Base-by-base conservation (phyloP, 306 rosid species). In the Quercus bicolor region DNA sequence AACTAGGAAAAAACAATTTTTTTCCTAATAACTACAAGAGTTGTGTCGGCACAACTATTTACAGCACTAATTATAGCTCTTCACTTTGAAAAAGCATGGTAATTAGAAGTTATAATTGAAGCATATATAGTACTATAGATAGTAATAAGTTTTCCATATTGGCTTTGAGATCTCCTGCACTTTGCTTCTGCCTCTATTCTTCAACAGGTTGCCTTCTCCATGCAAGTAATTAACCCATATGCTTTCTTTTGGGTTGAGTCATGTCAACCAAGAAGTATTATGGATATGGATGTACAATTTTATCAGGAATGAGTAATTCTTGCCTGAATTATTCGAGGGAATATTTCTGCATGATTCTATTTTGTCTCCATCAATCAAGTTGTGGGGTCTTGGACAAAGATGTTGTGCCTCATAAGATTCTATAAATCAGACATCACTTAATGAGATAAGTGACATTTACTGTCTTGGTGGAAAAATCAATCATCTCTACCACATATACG, bases 311-410 rank as follows among this genome's bases (percentile, higher is more conserved):
- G 80, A 37, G 51, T 34, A 34, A 61, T 77, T 74, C 77, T 84
- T 69, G 62, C 77, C 77, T 55, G 75, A 59, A 74, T 74, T 81
- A 66, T 76, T 76, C 72, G 21, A 82, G 77, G 74, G 84, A 87
- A 86, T 85, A 79, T 83, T 88, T 84, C 31, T 75, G 81, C 73
- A 77, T 84, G 68, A 78, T 84, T 80, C 77, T 78, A 68, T 78
- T 80, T 84, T 85, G 85, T 88, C 85, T 53, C 56, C 65, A 34
- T 37, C 73, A 19, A 31, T 59, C 79, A 19, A 77, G 75, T 75
- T 56, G 77, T 68, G 85, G 84, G 85, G 85, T 77, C 77, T 64
- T 75, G 77, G 82, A 83, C 70, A 83, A 80, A 77, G 81, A 55
- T 79, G 83, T 70, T 61, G 71, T 75, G 69, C 79, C 57, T 69